Conservation (phyloP, 2,329 filamentous ascomycete genomes). For the Fusarium equiseti region DNA sequence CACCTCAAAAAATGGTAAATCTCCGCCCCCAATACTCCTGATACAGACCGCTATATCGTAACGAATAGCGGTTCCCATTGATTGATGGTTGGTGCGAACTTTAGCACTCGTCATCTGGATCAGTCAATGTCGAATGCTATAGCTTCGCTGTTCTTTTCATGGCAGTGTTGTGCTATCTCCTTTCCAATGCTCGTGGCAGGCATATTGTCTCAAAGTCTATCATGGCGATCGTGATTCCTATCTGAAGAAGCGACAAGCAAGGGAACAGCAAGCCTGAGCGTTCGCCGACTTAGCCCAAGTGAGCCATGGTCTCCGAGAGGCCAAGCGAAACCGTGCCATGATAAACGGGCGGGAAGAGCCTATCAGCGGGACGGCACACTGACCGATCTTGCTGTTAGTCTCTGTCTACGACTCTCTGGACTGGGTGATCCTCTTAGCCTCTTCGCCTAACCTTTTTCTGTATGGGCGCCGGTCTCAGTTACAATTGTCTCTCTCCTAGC, state of each 20-base stretch:
- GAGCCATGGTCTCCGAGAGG: slow-evolving; percentile 22
- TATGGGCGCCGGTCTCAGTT: slow-evolving; percentile 22
- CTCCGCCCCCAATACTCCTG: slow-evolving; percentile 12
- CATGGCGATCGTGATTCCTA: slow-evolving; percentile 16
- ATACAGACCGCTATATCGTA: slow-evolving; percentile 32
- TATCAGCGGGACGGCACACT: slow-evolving; percentile 42
- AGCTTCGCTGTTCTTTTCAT: slow-evolving; percentile 8
- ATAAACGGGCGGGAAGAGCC: slow-evolving; percentile 40
- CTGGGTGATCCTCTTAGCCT: slow-evolving; percentile 1
- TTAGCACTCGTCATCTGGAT: slow-evolving; percentile 15
- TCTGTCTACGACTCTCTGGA: background rate
- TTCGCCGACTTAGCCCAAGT: slow-evolving; percentile 23
- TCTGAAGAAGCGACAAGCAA: slow-evolving; percentile 9
- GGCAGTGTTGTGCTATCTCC: background rate
- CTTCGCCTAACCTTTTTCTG: slow-evolving; percentile 33
- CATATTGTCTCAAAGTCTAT: slow-evolving; percentile 10
- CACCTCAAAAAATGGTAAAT: slow-evolving; percentile 19
- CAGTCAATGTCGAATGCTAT: background rate
- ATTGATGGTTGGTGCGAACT: slow-evolving; percentile 1
- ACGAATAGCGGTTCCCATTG: slow-evolving; percentile 3
- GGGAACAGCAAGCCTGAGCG: slow-evolving; percentile 27
- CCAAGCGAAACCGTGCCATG: slow-evolving; percentile 18
- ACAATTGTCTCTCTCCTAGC: slow-evolving; percentile 25
- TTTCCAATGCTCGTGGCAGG: background rate
- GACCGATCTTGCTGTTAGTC: slow-evolving; percentile 30